These are phyloP conservation scores for Sophora flavescens DNA, from an alignment of 306 rosid genomes.

Conservation along the genomic window DNA sequence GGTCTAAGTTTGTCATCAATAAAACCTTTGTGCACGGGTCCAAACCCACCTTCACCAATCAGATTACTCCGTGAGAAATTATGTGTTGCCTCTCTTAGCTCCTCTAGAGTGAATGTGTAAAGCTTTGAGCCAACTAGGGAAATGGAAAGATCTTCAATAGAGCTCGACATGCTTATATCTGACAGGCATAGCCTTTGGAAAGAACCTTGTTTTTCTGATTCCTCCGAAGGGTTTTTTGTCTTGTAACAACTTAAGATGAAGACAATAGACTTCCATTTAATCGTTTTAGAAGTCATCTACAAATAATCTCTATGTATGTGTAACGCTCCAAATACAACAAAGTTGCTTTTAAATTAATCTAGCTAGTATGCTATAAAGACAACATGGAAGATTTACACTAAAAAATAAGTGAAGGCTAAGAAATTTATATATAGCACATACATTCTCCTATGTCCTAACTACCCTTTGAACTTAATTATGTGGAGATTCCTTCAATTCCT, in stretches of 20 bases:
- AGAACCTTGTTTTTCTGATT: constrained; percentile 49
- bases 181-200: constrained; percentile 69
- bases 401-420: constrained; percentile 39
- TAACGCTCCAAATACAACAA: constrained; percentile 38
- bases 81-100: constrained; percentile 72
- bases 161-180: constrained; percentile 68
- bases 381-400: constrained; percentile 43
- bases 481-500: constrained; percentile 57
- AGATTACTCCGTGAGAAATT: constrained; percentile 70
- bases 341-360: constrained; percentile 33
- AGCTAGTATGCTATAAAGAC: constrained; percentile 31
- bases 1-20: constrained; percentile 64
- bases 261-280: constrained; percentile 80
- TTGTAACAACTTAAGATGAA: constrained; percentile 71
- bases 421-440: constrained; percentile 49
- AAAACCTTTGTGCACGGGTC: constrained; percentile 87
- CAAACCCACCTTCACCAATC: constrained; percentile 94
- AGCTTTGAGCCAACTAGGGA: constrained; percentile 71
- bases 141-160: constrained; percentile 75
- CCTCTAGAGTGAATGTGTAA: constrained; percentile 66
- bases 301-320: constrained; percentile 4
- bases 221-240: constrained; percentile 40
- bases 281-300: constrained; percentile 57
- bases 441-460: constrained; percentile 55
- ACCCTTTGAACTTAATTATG: constrained; percentile 37